These are phyloP conservation scores for Coniferiporia weirii DNA, from an alignment of 1,284 basidiomycete species.

Conservation along the genomic window DNA sequence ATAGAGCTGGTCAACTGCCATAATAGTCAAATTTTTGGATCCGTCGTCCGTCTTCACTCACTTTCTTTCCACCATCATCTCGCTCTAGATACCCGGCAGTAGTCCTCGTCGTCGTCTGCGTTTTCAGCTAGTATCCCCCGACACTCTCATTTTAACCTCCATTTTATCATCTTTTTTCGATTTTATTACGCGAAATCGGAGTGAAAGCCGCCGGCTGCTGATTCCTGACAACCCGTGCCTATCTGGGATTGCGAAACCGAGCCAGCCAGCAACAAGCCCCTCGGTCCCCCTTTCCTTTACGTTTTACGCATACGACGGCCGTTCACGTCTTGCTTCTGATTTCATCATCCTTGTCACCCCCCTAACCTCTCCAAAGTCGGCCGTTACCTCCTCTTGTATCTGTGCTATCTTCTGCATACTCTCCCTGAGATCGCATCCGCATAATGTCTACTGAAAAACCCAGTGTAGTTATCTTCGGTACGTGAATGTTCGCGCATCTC, in stretches of 20 bases:
- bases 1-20: background rate
- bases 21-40: background rate
- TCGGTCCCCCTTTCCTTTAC: background rate
- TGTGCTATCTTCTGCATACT: slow-evolving; percentile 1
- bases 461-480: slow-evolving; percentile 78
- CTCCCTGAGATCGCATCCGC: background rate
- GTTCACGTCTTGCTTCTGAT: slow-evolving; percentile 13
- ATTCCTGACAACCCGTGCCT: background rate
- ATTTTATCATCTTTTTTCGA: background rate
- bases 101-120: slow-evolving; percentile 1
- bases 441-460: slow-evolving; percentile 40
- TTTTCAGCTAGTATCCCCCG: slow-evolving; percentile 3
- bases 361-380: background rate
- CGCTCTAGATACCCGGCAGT: background rate
- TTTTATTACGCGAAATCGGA: background rate
- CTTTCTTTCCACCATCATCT: slow-evolving; percentile 3
- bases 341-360: slow-evolving; percentile 9
- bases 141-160: background rate
- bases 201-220: background rate
- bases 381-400: background rate
- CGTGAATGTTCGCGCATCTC: slow-evolving; percentile 20
- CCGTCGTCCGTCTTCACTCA: slow-evolving; percentile 9
- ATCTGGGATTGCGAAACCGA: background rate
- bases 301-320: slow-evolving; percentile 2
- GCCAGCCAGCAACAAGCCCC: background rate